A percentile compares a stretch with the other conserved stretches of the same genome.
Evolutionary conservation across 768 basidiomycete species (phyloP).

Genomic region (Tremella yokohamensis): DNA sequence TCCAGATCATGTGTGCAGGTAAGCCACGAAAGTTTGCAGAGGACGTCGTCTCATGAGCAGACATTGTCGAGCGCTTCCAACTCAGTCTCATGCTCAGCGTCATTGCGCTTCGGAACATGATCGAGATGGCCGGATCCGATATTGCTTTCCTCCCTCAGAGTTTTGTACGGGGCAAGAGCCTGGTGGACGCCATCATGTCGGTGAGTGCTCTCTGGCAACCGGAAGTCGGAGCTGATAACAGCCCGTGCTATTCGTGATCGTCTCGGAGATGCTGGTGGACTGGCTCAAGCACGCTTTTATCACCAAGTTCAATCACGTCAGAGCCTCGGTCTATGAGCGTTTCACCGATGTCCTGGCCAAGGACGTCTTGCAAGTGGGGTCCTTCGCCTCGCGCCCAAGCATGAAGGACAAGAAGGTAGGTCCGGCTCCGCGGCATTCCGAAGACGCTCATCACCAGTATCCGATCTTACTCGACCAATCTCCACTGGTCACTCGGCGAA

Average conservation of each 20-base stretch:
- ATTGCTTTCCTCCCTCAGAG: constrained; percentile 66
- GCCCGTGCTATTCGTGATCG: constrained; percentile 87
- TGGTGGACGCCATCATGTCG: constrained; percentile 72
- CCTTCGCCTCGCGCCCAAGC: constrained; percentile 13
- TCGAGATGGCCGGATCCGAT: constrained; percentile 87
- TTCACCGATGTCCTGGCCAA: constrained; percentile 93
- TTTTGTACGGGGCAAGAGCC: constrained; percentile 48
- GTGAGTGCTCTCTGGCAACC: constrained; percentile 53
- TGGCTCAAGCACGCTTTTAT: constrained; percentile 99
- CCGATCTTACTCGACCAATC: constrained; percentile 86
- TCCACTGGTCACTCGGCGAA: constrained; percentile 82
- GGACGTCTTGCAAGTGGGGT: constrained; percentile 66
- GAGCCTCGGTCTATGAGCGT: constrained; percentile 88
- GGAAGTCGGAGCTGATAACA: constrained; percentile 43
- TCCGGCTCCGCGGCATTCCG: constrained; percentile 1
- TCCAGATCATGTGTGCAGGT: constrained; percentile 98
- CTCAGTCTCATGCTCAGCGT: constrained; percentile 83
- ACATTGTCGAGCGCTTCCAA: constrained; percentile 96
- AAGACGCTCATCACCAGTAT: constrained; percentile 56
- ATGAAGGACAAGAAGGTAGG: constrained; percentile 58
- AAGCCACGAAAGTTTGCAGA: constrained; percentile 22
- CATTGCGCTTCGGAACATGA: constrained; percentile 89
- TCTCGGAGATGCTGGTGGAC: constrained; percentile 90
- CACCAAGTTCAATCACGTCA: constrained; percentile 98
- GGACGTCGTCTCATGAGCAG: constrained; percentile 43